Base-by-base conservation (phyloP, 306 rosid genomes). In the Lathyrus sativus region DNA sequence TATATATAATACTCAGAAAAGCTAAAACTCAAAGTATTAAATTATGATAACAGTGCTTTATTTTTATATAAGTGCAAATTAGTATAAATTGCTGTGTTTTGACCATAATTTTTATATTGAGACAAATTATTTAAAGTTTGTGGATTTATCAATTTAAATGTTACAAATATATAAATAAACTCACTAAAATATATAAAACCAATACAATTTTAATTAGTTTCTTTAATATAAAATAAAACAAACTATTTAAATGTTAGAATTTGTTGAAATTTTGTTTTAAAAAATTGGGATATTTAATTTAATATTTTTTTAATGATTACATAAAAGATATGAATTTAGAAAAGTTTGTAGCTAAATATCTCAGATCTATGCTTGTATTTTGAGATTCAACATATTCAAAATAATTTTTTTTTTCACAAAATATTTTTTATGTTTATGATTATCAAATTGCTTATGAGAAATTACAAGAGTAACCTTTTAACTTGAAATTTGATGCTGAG, bases 21-120 rank as follows among this genome's bases (percentile, higher is more conserved):
- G 42, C 49, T 68, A 51, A 68, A 65, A 41, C n/a, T 73, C 11
- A 24, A 59, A 72, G n/a, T 54, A 71, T 43, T 71, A 51, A 71
- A 15, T 29, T 41, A 28, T 44, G 11, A 54, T 31, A 55, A 54
- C 4, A 22, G n/a, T 57, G 53, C 54, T 68, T 22, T 0, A 46
- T 14, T 5, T 10, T 51, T 51, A 22, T 53, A 10, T 26, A 6
- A 5, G 62, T 6, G 9, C 29, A 67, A 13, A 61, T 41, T 29
- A 72, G 6, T 29, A 73, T n/a, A 38, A 45, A 63, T n/a, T 44
- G 10, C 14, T 64, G 38, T 54, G 11, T 9, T 7, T 18, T 62
- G 13, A 35, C 53, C 24, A 42, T 26, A 6, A n/a, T 15, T 46
- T 63, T 64, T 48, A 29, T 15, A 19, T 44, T 22, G 26, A 61